Evolutionary conservation across 805 yeast species (phyloP), one percentile per base, ranked within the genome.

Genomic region (Huiozyma naganishii): DNA sequence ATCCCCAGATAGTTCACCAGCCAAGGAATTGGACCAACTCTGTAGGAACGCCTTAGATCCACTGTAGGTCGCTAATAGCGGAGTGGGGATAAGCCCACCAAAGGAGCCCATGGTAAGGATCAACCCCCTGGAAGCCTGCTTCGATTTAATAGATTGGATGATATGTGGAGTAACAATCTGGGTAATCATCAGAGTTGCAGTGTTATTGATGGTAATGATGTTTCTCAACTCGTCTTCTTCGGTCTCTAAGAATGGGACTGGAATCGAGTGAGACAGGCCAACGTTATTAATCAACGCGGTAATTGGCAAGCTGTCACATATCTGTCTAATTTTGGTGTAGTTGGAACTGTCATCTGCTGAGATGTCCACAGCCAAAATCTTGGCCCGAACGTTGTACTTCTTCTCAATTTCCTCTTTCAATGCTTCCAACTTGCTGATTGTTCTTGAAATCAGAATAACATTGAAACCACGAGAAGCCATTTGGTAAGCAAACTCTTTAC

Each of bases 31-130:
- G 40, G 92, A 84, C 97, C 98, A 92, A 46, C 79, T 77, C 68
- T 92, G 97, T 60, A 92, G 72, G 64, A 92, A 92, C 6, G 95
- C 87, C 69, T 92, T 92, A 39, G 97, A 87, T 27, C 98, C 98
- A 13, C 97, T 83, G 69, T 92, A 92, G 8, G 89, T 83, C 13
- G 97, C 95, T 54, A 92, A 73, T 53, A 79, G 73, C 23, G 98
- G 97, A 9, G 95, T 81, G 44, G 98, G 97, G 39, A 86, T 71
- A 52, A 89, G 72, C 4, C 97, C 98, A 43, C 95, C 95, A 59
- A 92, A 90, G 4, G 97, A 90, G 38, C 97, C 97, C 96, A 92
- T 86, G 29, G 92, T 88, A 53, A 92, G 70, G 47, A 92, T 76
- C 55, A 92, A 73, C 35, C 95, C 95, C 49, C 76, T 74, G 45